Evolutionary conservation across 2,329 filamentous ascomycete species (phyloP).

Genomic region (Aspergillus tamarii): DNA sequence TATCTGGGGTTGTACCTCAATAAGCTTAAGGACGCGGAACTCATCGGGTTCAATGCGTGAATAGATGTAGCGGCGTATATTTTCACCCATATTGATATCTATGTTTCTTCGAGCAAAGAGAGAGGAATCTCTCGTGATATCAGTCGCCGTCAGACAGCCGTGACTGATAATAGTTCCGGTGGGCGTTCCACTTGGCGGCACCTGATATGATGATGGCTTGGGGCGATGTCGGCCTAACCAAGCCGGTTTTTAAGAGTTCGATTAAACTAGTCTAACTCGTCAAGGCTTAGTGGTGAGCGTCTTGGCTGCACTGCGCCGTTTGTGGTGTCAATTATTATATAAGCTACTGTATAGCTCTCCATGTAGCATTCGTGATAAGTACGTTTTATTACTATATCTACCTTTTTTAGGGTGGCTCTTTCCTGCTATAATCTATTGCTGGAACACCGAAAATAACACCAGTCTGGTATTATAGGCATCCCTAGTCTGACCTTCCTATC

Average conservation of each 20-base stretch:
- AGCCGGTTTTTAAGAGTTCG: too few species aligned
- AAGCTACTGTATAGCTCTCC: not conserved
- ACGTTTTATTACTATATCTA: not conserved
- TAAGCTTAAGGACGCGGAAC: not conserved
- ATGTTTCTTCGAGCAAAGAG: not conserved
- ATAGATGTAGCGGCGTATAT: not conserved
- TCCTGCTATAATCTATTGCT: too few species aligned
- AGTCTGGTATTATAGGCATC: too few species aligned
- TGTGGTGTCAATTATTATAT: not conserved
- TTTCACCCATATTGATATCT: not conserved
- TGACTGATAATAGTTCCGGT: not conserved
- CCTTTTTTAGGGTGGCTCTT: too few species aligned
- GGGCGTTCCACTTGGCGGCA: not conserved
- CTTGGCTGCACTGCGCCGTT: not conserved
- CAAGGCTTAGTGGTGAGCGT: not conserved
- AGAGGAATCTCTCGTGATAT: accelerated
- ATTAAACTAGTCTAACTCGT: not conserved
- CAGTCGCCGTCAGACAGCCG: not conserved
- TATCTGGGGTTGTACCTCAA: not conserved
- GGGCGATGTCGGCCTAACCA: not conserved
- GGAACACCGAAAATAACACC: too few species aligned
- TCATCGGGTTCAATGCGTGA: not conserved
- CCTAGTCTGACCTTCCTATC: too few species aligned
- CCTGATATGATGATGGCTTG: not conserved
- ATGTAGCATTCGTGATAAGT: not conserved